Base-by-base conservation (phyloP, 1,284 basidiomycete species). In the Spongiforma sp. region DNA sequence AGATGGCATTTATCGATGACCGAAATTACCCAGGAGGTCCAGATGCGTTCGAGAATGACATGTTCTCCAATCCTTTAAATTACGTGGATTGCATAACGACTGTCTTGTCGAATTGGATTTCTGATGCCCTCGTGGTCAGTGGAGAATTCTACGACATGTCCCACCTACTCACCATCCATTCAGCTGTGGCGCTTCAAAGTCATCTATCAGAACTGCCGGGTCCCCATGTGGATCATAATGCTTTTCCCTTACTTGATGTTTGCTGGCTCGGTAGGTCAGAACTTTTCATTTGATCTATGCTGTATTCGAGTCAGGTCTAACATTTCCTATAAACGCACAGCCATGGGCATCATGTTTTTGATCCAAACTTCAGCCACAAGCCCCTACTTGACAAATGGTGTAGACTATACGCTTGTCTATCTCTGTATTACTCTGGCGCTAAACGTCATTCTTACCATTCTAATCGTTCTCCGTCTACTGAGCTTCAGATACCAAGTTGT, bases 151-250 rank as follows among this genome's bases (percentile, higher is more conserved):
- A 0, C 14, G 2, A 10, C 36, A 11, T 1, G 41, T 19, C n/a
- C n/a, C 8, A 19, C 41, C 11, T 10, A 46, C 41, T 46, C 28
- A 61, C 28, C 8, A 33, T 9, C 3, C 24, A 0, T 2, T 39
- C 37, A 78, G 76, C 63, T 78, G 2, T 78, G 75, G 73, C 75
- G 76, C 3, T 69, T 62, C 24, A 73, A 70, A 50, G 66, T 77
- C 9, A 67, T 76, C 17, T 76, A 61, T 30, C 59, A 67, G 43
- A 37, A 4, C 3, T 59, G 30, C 10, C 34, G 24, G 17, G 14
- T 37, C 2, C 67, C 71, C 10, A 36, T 56, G 17, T 65, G 70
- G 72, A 9, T 58, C 50, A 11, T 53, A 30, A 53, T 53, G 50
- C 30, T 53, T 30, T 53, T 53, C 30, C 50, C 50, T 53, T 53